Evolutionary conservation across 2,329 filamentous ascomycete species (phyloP), one percentile per base, ranked within the genome.

Genomic region (Aspergillus persii): DNA sequence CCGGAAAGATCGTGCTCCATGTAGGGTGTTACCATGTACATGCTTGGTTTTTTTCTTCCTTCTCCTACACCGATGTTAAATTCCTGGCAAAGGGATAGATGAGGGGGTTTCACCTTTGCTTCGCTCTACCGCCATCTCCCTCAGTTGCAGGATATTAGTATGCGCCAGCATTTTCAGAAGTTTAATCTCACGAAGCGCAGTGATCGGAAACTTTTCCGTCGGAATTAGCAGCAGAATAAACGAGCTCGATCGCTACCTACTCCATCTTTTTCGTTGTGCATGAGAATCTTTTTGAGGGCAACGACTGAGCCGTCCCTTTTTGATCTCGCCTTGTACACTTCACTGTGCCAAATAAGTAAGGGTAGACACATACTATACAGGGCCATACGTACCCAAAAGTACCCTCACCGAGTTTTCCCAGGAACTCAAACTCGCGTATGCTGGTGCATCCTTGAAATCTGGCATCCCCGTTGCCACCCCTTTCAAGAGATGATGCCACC

Each of bases 1-100:
- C 95, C 95, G 8, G 94, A 96, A n/a, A 99, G 84, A 77, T 99
- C 95, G 77, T 99, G 95, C 69, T 98, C 93, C 92, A 98, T 97
- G 76, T 99, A 99, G 6, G 94, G 95, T 49, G 89, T 97, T 54
- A 96, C 94, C 95, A 99, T 99, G 78, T 98, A 98, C 82, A 99
- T 92, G 67, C 93, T 93, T 70, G 75, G 82, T 77, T 79, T 84
- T 76, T 91, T 92, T 66, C 89, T 85, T 76, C 91, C 91, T 73
- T 94, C 90, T 68, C 85, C 86, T 88, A 69, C 41, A 30, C 8
- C 9, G 9, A n/a, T 47, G 56, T 47, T 15, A 49, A 47, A 41
- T 41, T 39, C 50, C 53, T 27, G 9, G 30, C 7, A 8, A 4
- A 50, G 36, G 46, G 15, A 46, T 8, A 52, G 29, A 23, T 4